Conservation (phyloP, 345 rosid species). For the Gossypium raimondii region DNA sequence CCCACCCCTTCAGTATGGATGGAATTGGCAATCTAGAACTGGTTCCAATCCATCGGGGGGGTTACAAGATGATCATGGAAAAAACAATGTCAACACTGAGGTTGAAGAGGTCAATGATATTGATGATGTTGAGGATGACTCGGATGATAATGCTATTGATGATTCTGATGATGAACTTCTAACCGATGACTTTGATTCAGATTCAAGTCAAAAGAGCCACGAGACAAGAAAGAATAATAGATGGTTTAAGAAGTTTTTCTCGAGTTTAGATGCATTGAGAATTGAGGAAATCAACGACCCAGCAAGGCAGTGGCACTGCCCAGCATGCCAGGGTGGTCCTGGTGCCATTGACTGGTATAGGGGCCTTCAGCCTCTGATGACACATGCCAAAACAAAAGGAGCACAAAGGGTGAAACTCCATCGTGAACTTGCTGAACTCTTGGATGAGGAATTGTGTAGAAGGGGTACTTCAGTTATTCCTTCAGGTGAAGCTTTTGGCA, state of each 20-base stretch:
- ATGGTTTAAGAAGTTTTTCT: conserved; percentile 74
- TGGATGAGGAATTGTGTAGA: conserved; percentile 67
- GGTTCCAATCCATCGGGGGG: conserved; percentile 36
- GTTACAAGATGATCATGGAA: conserved; percentile 25
- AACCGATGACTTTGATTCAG: conserved; percentile 87
- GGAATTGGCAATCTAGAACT: conserved; percentile 76
- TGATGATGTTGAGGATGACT: conserved; percentile 42
- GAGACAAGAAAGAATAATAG: conserved; percentile 58
- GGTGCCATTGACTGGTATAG: conserved; percentile 94
- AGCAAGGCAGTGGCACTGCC: conserved; percentile 94
- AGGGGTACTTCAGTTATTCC: conserved; percentile 74
- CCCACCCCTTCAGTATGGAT: conserved; percentile 75
- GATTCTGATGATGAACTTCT: conserved; percentile 76
- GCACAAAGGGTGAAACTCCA: conserved; percentile 75
- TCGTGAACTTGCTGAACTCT: conserved; percentile 70
- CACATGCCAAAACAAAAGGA: conserved; percentile 92
- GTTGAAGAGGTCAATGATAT: conserved; percentile 9
- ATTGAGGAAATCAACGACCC: conserved; percentile 68
- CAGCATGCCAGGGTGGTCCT: conserved; percentile 91
- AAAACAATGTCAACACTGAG: conserved; percentile 21
- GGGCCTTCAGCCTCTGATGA: conserved; percentile 72
- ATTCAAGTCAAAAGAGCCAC: conserved; percentile 66
- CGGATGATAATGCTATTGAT: conserved; percentile 42
- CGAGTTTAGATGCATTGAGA: conserved; percentile 43
- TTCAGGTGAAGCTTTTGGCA: conserved; percentile 71